Evolutionary conservation across 1,139 yeast species (phyloP), one percentile per base, ranked within the genome.

Genomic region (Debaryomyces subglobosus): DNA sequence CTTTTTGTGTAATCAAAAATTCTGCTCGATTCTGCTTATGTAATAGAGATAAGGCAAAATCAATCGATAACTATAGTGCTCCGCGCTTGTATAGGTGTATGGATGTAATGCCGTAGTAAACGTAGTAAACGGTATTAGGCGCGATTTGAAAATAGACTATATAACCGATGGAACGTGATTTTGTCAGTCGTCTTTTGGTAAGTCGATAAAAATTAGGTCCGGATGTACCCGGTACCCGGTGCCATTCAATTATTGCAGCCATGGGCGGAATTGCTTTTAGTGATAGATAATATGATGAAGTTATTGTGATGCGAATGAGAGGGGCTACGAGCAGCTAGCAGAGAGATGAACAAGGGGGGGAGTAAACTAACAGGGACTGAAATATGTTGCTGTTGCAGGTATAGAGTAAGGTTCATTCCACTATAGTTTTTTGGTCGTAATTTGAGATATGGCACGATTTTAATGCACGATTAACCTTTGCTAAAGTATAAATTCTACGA

Each of bases 11-110:
- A 38, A 47, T 6, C 13, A 5, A 20, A 20, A 20, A 20, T 35
- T 20, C n/a, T 13, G 20, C 23, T 35, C 6, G 25, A 20, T 29
- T 20, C 18, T 20, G 43, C 24, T 47, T 47, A 47, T 34, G 35
- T 47, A 47, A 47, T 40, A 15, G 20, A 29, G 46, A 44, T 34
- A 34, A 39, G 33, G 27, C 42, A 41, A 34, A 36, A 21, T 21
- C 36, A 24, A 25, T 25, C 6, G 33, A 30, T 24, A 12, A 18
- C 13, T 25, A 39, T 13, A 6, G 33, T 15, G 24, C 34, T 10
- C 20, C 13, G 15, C 23, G 18, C 9, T 18, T 12, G 5, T 18
- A 25, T 15, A 6, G 42, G 42, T 27, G 42, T 39, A 25, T 15
- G 34, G 34, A 16, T 25, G 34, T 15, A 12, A 6, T 13, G 27